phyloP scores from a whole-genome alignment of 257 asterid genomes.

The Marsdenia floribunda region DNA sequence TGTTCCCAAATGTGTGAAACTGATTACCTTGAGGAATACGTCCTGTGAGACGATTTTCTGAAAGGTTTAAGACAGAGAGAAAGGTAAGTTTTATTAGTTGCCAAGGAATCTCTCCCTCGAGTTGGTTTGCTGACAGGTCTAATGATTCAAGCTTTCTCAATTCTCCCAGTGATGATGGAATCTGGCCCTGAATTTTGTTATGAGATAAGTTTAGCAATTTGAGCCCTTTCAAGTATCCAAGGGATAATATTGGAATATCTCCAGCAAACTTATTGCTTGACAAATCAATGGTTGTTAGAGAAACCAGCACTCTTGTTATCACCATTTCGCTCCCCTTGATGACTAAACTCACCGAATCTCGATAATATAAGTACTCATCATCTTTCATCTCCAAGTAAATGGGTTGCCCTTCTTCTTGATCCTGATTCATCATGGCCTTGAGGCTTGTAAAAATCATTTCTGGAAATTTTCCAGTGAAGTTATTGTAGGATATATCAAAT shows the following conservation, averaged over 20 bases:
- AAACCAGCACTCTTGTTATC: not conserved
- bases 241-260: slow-evolving; percentile 4
- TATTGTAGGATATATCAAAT: slow-evolving; percentile 19
- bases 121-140: slow-evolving; percentile 26
- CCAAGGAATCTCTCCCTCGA: slow-evolving; percentile 26
- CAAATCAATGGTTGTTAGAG: slow-evolving; percentile 15
- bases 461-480: slow-evolving; percentile 17
- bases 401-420: too few relatives aligned
- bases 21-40: slow-evolving; percentile 22
- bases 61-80: slow-evolving; percentile 25
- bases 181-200: slow-evolving; percentile 22
- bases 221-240: slow-evolving; percentile 8
- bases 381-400: not conserved
- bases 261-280: slow-evolving; percentile 23
- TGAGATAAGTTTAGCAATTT: slow-evolving; percentile 16
- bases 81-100: slow-evolving; percentile 16
- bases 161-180: slow-evolving; percentile 20
- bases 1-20: slow-evolving; percentile 21
- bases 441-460: slow-evolving; percentile 4
- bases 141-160: slow-evolving; percentile 21
- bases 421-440: slow-evolving; percentile 15
- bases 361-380: not conserved
- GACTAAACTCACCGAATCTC: not conserved
- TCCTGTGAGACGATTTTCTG: slow-evolving; percentile 25
- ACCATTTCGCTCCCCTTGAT: slow-evolving; percentile 3